Conservation (phyloP, 208 protist species). For the Acanthamoeba castellanii region DNA sequence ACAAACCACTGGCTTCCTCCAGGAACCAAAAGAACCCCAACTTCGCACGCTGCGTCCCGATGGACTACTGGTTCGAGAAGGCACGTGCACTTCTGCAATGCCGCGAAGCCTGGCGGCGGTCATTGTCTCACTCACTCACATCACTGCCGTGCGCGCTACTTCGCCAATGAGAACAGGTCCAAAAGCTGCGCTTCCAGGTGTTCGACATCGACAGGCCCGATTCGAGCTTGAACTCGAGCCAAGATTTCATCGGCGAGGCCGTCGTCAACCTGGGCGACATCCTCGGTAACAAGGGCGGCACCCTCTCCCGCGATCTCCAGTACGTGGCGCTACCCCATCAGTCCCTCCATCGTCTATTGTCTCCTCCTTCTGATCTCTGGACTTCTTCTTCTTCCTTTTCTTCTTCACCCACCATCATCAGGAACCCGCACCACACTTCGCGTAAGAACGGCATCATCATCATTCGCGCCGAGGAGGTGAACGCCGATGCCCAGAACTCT, state of each 20-base stretch:
- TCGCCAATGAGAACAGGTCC: background rate
- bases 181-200: constrained; percentile 50
- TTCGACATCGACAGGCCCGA: constrained; percentile 25
- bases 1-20: background rate
- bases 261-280: background rate
- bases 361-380: background rate
- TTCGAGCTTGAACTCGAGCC: background rate
- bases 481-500: background rate
- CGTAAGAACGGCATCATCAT: constrained; percentile 1
- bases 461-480: background rate
- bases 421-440: background rate
- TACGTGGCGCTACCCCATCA: background rate
- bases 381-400: too few relatives aligned
- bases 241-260: constrained; percentile 4
- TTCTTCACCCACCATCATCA: background rate
- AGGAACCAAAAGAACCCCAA: constrained; percentile 58
- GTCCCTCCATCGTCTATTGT: background rate
- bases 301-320: background rate
- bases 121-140: background rate
- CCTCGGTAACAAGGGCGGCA: background rate
- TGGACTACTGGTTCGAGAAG: constrained; percentile 72
- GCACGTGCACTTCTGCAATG: background rate
- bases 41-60: background rate
- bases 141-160: too few relatives aligned
- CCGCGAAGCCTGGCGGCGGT: too few relatives aligned